Conservation (phyloP, 2,329 filamentous ascomycete species). For the Aspergillus spinulosporus region DNA sequence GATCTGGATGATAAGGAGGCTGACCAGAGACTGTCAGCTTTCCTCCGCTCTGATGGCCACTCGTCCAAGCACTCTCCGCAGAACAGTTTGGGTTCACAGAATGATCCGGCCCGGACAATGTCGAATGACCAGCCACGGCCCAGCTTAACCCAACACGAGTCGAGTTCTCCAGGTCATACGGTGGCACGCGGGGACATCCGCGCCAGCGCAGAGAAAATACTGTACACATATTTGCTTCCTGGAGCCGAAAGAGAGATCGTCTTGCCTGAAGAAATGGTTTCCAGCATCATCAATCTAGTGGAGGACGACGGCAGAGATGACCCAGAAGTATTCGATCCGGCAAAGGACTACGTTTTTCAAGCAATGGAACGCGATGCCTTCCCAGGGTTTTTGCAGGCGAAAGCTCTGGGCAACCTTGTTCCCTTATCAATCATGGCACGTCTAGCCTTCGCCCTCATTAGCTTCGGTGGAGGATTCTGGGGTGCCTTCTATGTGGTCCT, state of each 20-base stretch:
- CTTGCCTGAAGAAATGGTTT: conserved; percentile 80
- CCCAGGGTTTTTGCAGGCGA: conserved; percentile 90
- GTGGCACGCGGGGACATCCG: conserved; percentile 88
- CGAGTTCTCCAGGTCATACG: conserved; percentile 77
- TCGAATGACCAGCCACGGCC: conserved; percentile 53
- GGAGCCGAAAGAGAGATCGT: conserved; percentile 97
- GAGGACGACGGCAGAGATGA: conserved; percentile 92
- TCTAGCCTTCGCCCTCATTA: conserved; percentile 78
- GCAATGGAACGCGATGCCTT: conserved; percentile 99
- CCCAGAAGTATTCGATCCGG: conserved; percentile 93
- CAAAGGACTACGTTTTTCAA: conserved; percentile 99
- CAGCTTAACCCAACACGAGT: conserved; percentile 67
- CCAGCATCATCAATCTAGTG: conserved; percentile 81
- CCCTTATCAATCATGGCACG: conserved; percentile 85
- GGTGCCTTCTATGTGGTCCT: conserved; percentile 91
- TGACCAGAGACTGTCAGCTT: conserved; percentile 88
- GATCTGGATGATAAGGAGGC: conserved; percentile 73
- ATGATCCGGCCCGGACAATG: conserved; percentile 38
- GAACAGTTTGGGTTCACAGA: conserved; percentile 52
- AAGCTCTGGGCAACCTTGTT: conserved; percentile 93
- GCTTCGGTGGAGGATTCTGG: conserved; percentile 93
- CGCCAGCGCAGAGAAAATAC: conserved; percentile 92
- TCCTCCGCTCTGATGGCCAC: conserved; percentile 65
- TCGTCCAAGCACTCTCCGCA: conserved; percentile 55
- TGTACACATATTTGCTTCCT: conserved; percentile 95